These are phyloP conservation scores for Cryptococcus sp. DNA, from an alignment of 1,284 basidiomycete genomes.

Conservation along the genomic window DNA sequence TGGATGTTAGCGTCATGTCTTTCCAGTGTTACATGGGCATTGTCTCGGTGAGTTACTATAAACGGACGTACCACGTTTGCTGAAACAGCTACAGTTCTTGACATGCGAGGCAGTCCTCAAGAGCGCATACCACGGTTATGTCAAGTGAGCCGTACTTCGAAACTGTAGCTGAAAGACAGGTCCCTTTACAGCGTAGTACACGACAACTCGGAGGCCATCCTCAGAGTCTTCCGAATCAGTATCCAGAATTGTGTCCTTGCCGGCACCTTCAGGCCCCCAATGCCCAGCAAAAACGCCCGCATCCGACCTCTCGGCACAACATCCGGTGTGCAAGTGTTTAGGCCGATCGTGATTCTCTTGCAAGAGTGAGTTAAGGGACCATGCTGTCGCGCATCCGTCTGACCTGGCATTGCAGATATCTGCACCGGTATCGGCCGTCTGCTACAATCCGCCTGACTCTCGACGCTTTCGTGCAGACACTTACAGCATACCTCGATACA, in stretches of 20 bases:
- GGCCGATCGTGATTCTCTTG: conserved; percentile 58
- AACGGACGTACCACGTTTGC: background rate
- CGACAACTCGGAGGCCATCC: conserved; percentile 59
- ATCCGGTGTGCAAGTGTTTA: conserved; percentile 58
- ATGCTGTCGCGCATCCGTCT: background rate
- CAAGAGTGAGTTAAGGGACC: conserved; percentile 57
- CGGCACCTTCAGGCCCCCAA: conserved; percentile 56
- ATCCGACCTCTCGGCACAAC: conserved; percentile 19
- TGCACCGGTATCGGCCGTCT: conserved; percentile 64
- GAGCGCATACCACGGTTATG: conserved; percentile 60
- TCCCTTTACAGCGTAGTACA: conserved; percentile 62
- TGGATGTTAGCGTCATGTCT: background rate
- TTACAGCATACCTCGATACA: background rate
- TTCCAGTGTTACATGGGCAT: background rate
- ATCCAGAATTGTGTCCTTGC: conserved; percentile 56
- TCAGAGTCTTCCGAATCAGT: conserved; percentile 57
- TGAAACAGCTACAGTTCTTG: conserved; percentile 57
- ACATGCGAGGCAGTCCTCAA: conserved; percentile 66
- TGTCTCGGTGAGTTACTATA: background rate
- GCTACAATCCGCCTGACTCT: conserved; percentile 55
- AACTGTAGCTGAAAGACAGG: conserved; percentile 62
- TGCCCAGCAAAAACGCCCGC: conserved; percentile 9
- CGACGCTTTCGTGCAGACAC: background rate
- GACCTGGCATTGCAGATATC: conserved; percentile 53
- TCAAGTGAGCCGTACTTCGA: conserved; percentile 67